These are phyloP conservation scores for Calonectria honghensis DNA, from an alignment of 2,329 filamentous ascomycete genomes.

Conservation along the genomic window DNA sequence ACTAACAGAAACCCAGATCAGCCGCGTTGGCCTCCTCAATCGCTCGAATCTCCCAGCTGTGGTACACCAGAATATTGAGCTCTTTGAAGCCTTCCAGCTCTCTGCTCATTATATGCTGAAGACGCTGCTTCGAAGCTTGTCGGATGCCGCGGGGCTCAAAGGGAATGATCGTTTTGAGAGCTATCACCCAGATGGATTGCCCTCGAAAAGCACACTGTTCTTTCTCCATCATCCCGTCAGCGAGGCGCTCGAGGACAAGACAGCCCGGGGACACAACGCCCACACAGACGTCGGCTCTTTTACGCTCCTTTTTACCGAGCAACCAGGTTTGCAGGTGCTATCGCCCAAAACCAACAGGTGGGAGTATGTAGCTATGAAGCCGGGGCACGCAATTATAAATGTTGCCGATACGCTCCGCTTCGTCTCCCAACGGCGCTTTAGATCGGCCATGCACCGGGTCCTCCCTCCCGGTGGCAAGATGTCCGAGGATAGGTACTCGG, in stretches of 20 bases:
- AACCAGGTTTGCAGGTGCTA: background rate
- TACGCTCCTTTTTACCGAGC: background rate
- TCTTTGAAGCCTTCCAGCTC: background rate
- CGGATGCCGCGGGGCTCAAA: background rate
- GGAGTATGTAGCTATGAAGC: background rate
- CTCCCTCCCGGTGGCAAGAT: background rate
- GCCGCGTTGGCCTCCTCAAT: background rate
- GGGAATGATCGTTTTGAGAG: background rate
- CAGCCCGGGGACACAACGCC: constrained; percentile 30
- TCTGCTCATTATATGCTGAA: background rate
- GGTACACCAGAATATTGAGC: background rate
- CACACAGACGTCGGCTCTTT: constrained; percentile 50
- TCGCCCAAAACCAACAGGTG: background rate
- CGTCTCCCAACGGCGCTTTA: background rate
- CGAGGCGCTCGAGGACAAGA: constrained; percentile 29
- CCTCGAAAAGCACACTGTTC: constrained; percentile 33
- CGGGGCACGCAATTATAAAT: constrained; percentile 1
- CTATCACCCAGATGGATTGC: background rate
- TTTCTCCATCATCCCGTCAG: constrained; percentile 33
- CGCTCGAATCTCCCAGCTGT: background rate
- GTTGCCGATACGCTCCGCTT: background rate
- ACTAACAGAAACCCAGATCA: background rate
- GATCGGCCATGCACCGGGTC: background rate
- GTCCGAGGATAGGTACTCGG: background rate
- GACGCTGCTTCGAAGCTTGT: background rate